Evolutionary conservation across 805 yeast species (phyloP).

Genomic region (Yamadazyma sp.): DNA sequence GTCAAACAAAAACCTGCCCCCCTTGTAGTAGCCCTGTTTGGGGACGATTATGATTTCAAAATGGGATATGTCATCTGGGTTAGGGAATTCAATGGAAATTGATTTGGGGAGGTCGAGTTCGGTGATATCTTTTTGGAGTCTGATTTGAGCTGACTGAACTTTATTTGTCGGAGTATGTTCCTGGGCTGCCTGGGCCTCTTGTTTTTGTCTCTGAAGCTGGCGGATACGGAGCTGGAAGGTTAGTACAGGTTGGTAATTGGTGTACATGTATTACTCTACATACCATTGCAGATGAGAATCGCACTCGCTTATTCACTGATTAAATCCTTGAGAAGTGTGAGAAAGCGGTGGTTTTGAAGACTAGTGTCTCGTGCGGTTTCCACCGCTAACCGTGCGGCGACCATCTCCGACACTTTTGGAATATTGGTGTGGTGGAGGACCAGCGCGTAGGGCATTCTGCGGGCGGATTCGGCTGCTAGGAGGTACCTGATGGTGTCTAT

Average conservation of each 20-base stretch:
- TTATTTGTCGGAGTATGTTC: constrained; percentile 18
- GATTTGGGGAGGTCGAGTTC: constrained; percentile 65
- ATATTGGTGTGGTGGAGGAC: no score
- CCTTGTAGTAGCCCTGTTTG: constrained; percentile 66
- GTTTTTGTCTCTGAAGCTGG: constrained; percentile 57
- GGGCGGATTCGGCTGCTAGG: background rate
- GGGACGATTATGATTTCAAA: constrained; percentile 62
- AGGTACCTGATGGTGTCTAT: background rate
- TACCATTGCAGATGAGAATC: constrained; percentile 9
- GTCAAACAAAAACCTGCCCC: constrained; percentile 71
- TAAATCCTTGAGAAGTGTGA: background rate
- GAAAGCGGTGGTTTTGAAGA: constrained; percentile 1
- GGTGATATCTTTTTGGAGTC: constrained; percentile 74
- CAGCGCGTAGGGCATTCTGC: background rate
- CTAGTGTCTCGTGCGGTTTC: background rate
- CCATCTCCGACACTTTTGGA: no score
- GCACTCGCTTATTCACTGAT: no score
- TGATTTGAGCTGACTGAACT: constrained; percentile 60
- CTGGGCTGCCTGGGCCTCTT: constrained; percentile 33
- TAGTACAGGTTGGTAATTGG: constrained; percentile 1
- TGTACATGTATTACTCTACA: constrained; percentile 1
- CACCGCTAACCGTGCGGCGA: no score
- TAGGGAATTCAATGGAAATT: constrained; percentile 50
- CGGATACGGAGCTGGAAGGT: constrained; percentile 52
- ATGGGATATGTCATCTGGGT: constrained; percentile 58